These are phyloP conservation scores for Aspergillus jensenii DNA, from an alignment of 2,329 filamentous ascomycete genomes.

Conservation along the genomic window DNA sequence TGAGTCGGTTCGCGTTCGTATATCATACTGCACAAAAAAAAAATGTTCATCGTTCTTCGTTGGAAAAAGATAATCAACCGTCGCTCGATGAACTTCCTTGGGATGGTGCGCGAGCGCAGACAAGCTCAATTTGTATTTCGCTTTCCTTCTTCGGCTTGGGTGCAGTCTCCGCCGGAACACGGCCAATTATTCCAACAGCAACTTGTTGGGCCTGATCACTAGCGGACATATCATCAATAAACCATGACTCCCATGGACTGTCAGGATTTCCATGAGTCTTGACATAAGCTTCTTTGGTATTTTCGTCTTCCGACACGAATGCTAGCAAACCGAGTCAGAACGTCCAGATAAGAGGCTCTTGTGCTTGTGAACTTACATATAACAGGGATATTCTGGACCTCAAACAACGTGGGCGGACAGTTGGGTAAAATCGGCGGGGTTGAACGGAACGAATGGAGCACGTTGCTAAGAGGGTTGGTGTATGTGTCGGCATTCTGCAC, in stretches of 20 bases:
- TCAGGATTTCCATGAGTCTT: constrained; percentile 29
- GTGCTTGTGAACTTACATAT: constrained; percentile 27
- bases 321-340: constrained; percentile 21
- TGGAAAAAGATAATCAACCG: background rate
- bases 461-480: constrained; percentile 28
- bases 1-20: background rate
- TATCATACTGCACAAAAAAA: background rate
- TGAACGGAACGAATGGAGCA: constrained; percentile 28
- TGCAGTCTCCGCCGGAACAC: constrained; percentile 29
- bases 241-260: constrained; percentile 39
- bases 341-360: background rate
- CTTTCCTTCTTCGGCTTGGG: constrained; percentile 21
- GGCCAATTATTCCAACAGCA: constrained; percentile 38
- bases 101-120: constrained; percentile 38
- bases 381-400: constrained; percentile 34
- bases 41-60: background rate
- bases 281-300: constrained; percentile 25
- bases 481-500: constrained; percentile 26
- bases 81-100: constrained; percentile 20
- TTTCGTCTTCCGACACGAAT: constrained; percentile 32
- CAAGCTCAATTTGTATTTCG: constrained; percentile 37
- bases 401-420: constrained; percentile 33
- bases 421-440: constrained; percentile 22
- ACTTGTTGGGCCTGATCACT: constrained; percentile 35
- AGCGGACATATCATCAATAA: constrained; percentile 34